Evolutionary conservation across 2,329 filamentous ascomycete genomes (phyloP), one percentile per base, ranked within the genome.

Genomic region (Fusarium robinianum): DNA sequence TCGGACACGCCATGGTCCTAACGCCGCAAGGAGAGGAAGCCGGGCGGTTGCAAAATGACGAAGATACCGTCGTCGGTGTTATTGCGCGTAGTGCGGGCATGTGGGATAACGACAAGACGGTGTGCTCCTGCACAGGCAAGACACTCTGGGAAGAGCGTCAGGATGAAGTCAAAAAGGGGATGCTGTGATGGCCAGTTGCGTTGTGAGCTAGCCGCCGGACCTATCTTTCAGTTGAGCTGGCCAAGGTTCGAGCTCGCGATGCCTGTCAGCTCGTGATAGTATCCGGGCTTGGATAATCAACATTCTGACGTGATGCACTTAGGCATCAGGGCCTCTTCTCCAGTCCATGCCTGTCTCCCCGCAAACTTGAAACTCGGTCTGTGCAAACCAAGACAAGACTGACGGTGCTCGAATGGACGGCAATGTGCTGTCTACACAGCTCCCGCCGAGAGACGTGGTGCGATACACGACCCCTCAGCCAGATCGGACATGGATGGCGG

Each of bases 21-120:
- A 87, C 89, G 30, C 84, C 66, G 49, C 76, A 83, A 67, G 72
- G 81, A 46, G 80, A 84, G 56, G 53, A 47, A 19, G 32, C 41
- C 9, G 75, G 74, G 42, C 76, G 80, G 63, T 71, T 85, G 58
- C 76, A 77, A 60, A 91, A 96, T 57, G 88, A 96, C 64, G 78
- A 84, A 41, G 83, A 95, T 66, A 96, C 90, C 14, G 75, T 96
- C 36, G 88, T 96, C 3, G 94, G 94, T 7, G 91, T 99, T 37
- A 89, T 99, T 71, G 94, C 94, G 34, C 79, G 94, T 64, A 96
- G 91, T 68, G 92, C 94, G 11, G 94, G 94, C n/a, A 87, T 96
- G 50, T 99, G 94, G 94, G 92, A 96, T 68, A 96, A 99, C 62
- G 90, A 96, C 67, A 99, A 97, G 79, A 96, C 88, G 31, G 92